A percentile compares a stretch with the other conserved stretches of the same genome.
phyloP scores from a whole-genome alignment of 78 protist species.

The Dictyostelium capitatum region DNA sequence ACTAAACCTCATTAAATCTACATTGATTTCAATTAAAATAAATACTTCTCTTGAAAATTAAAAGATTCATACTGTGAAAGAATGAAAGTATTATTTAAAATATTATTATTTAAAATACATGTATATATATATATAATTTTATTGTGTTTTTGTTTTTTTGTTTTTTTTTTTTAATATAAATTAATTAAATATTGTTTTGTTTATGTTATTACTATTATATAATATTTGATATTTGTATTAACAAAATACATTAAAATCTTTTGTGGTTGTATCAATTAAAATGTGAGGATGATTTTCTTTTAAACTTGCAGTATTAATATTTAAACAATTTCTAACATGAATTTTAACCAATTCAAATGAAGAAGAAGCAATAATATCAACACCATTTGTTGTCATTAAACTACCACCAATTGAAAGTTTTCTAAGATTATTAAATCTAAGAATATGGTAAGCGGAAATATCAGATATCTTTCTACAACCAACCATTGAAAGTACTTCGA shows the following conservation, averaged over 20 bases:
- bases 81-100: too few species aligned
- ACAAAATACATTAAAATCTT: slow-evolving; percentile 32
- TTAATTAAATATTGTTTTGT: background rate
- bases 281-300: slow-evolving; percentile 66
- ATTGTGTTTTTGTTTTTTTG: too few species aligned
- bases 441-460: slow-evolving; percentile 47
- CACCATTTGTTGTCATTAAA: slow-evolving; percentile 74
- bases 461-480: slow-evolving; percentile 77
- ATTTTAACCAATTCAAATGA: slow-evolving; percentile 78
- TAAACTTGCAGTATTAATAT: slow-evolving; percentile 36
- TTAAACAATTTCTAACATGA: slow-evolving; percentile 50
- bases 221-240: background rate
- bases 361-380: slow-evolving; percentile 38
- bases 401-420: slow-evolving; percentile 70
- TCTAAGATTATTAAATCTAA: slow-evolving; percentile 26
- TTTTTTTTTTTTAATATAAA: too few species aligned
- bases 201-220: background rate
- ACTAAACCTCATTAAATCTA: too few species aligned
- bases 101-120: too few species aligned
- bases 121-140: too few species aligned
- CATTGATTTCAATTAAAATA: too few species aligned
- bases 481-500: slow-evolving; percentile 53
- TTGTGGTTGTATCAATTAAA: slow-evolving; percentile 30
- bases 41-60: too few species aligned
- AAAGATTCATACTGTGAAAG: too few species aligned